A percentile compares a stretch with the other conserved stretches of the same genome.
These are phyloP conservation scores for Podospora tetraspora DNA, from an alignment of 495 filamentous ascomycete genomes.

Conservation along the genomic window DNA sequence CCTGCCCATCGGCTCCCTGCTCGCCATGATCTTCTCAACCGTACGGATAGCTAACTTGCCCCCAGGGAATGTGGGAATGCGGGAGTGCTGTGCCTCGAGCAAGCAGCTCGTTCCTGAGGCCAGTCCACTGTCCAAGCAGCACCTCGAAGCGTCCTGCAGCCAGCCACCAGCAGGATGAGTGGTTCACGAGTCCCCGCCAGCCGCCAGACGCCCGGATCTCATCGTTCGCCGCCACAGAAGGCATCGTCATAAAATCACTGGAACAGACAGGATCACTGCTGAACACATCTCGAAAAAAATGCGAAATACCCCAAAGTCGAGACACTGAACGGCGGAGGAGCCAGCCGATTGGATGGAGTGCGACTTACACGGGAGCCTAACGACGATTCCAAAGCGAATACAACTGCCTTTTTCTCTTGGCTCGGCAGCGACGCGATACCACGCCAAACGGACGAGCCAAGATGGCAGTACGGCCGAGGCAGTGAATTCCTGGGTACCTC, in stretches of 20 bases:
- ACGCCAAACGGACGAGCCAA: not conserved
- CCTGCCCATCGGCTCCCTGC: not conserved
- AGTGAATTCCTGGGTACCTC: not conserved
- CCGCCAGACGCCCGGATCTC: not conserved
- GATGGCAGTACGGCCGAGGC: not conserved
- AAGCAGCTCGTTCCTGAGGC: not conserved
- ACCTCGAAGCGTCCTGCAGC: not conserved
- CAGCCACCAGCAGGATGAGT: not conserved
- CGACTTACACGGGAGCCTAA: not conserved
- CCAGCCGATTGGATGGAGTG: not conserved
- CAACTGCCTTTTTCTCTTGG: not conserved
- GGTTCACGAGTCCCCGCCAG: not conserved
- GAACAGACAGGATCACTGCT: not conserved
- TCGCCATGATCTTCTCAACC: no score
- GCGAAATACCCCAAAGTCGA: not conserved
- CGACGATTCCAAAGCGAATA: not conserved
- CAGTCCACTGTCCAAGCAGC: not conserved
- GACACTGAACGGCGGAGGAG: not conserved
- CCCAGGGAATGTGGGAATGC: not conserved
- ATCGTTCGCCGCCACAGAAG: not conserved
- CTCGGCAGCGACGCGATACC: not conserved
- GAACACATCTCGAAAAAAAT: not conserved
- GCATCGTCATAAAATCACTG: not conserved
- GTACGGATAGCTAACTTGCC: no score
- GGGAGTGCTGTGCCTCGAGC: not conserved